phyloP scores from a whole-genome alignment of 2,329 filamentous ascomycete genomes.

The Fusarium temperatum region DNA sequence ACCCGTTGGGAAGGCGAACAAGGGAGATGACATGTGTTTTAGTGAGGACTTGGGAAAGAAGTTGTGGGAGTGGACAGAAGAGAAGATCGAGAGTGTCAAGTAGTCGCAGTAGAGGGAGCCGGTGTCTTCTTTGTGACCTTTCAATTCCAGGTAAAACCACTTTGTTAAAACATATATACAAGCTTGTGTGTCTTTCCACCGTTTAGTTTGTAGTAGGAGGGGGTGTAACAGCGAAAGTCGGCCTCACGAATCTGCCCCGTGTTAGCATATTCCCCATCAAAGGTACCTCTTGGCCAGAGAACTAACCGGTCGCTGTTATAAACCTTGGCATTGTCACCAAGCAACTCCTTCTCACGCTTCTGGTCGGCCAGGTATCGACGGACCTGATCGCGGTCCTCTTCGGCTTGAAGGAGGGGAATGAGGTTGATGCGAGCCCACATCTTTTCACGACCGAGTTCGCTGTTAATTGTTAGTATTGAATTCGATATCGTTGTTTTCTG shows the following conservation, averaged over 20 bases:
- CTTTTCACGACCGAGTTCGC: constrained; percentile 95
- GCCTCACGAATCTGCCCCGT: constrained; percentile 75
- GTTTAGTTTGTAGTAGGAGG: constrained; percentile 63
- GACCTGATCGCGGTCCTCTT: constrained; percentile 95
- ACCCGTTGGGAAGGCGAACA: constrained; percentile 41
- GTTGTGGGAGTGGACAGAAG: constrained; percentile 52
- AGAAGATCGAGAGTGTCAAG: constrained; percentile 10
- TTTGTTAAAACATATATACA: constrained; percentile 41
- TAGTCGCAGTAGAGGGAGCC: neutral
- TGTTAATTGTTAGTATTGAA: constrained; percentile 49
- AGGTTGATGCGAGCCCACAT: constrained; percentile 98
- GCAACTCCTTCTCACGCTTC: constrained; percentile 87
- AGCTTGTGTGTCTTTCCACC: constrained; percentile 1
- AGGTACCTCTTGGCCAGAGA: neutral
- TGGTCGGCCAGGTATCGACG: constrained; percentile 86
- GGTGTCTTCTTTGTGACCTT: constrained; percentile 27
- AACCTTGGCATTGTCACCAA: constrained; percentile 84
- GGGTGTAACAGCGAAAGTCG: constrained; percentile 81
- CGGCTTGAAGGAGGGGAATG: constrained; percentile 91
- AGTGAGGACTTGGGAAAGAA: constrained; percentile 45
- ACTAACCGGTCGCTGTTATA: constrained; percentile 89
- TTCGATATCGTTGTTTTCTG: too few species aligned
- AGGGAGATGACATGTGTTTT: constrained; percentile 34
- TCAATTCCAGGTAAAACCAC: constrained; percentile 25
- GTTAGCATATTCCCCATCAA: neutral